A percentile compares a stretch with the other conserved stretches of the same genome.
These are phyloP conservation scores for Aspergillus spinulosporus DNA, from an alignment of 2,329 filamentous ascomycete species.

Conservation along the genomic window DNA sequence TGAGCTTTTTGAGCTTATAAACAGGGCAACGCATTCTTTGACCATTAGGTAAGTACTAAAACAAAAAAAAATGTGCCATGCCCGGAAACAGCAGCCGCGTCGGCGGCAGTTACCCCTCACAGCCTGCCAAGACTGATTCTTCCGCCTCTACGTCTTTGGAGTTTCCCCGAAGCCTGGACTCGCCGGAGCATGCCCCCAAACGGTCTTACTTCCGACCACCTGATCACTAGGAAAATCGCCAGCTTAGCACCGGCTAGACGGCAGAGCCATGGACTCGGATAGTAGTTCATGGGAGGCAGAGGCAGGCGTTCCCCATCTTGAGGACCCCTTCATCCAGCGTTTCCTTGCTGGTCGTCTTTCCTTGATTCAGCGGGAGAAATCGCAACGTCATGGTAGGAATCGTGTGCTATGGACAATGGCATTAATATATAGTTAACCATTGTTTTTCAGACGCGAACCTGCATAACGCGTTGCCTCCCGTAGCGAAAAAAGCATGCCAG, in stretches of 20 bases:
- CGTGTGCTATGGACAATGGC: background rate
- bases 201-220: background rate
- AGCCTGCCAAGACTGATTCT: constrained; percentile 1
- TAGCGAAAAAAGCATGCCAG: constrained; percentile 72
- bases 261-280: constrained; percentile 13
- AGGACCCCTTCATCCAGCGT: constrained; percentile 77
- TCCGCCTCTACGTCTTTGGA: background rate
- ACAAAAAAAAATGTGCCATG: background rate
- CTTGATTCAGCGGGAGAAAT: constrained; percentile 78
- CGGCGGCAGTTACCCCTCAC: constrained; percentile 7
- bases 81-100: background rate
- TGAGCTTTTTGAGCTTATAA: no score
- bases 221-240: constrained; percentile 1
- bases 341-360: constrained; percentile 75
- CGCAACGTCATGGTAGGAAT: constrained; percentile 70
- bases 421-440: constrained; percentile 14
- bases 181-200: background rate
- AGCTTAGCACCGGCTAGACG: background rate
- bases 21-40: background rate
- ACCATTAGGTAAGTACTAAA: background rate
- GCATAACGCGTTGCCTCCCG: constrained; percentile 65
- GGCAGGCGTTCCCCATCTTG: constrained; percentile 48
- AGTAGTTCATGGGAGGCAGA: constrained; percentile 36
- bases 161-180: constrained; percentile 1
- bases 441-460: constrained; percentile 31